Conservation (phyloP, 106 monocot species). For the Phalaenopsis equestris region DNA sequence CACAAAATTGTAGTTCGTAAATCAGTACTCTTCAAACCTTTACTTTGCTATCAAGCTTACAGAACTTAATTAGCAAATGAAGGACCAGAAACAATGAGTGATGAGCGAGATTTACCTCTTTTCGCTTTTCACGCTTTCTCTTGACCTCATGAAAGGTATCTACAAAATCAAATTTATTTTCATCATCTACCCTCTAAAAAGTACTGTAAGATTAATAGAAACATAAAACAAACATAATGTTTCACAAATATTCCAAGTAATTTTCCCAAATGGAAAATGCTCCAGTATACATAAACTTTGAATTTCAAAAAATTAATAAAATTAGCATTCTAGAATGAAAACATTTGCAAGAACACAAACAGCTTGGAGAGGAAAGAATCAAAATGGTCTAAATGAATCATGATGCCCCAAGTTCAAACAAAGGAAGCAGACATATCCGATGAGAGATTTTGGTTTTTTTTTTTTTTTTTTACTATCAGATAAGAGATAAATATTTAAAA, state of each 20-base stretch:
- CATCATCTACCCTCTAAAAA: background rate
- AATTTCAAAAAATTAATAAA: background rate
- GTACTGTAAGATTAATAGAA: background rate
- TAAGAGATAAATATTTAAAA: background rate
- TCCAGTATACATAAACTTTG: background rate
- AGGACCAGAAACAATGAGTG: background rate
- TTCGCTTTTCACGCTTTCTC: constrained; percentile 52
- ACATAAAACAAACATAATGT: background rate
- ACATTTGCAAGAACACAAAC: background rate
- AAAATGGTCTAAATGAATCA: background rate
- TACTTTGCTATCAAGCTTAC: background rate
- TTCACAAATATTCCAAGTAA: background rate
- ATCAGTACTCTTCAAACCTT: background rate
- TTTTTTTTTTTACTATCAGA: no score
- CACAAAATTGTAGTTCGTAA: background rate
- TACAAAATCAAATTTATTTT: constrained; percentile 12
- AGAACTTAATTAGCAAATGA: background rate
- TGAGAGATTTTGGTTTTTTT: no score
- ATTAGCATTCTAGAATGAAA: background rate
- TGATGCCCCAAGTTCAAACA: background rate
- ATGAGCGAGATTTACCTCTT: constrained; percentile 34
- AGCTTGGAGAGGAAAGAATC: background rate
- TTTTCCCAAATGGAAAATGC: background rate
- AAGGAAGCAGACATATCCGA: background rate
- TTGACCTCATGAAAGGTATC: constrained; percentile 66